Evolutionary conservation across 305 asterid genomes (phyloP).

Genomic region (Fraxinus latifolia): DNA sequence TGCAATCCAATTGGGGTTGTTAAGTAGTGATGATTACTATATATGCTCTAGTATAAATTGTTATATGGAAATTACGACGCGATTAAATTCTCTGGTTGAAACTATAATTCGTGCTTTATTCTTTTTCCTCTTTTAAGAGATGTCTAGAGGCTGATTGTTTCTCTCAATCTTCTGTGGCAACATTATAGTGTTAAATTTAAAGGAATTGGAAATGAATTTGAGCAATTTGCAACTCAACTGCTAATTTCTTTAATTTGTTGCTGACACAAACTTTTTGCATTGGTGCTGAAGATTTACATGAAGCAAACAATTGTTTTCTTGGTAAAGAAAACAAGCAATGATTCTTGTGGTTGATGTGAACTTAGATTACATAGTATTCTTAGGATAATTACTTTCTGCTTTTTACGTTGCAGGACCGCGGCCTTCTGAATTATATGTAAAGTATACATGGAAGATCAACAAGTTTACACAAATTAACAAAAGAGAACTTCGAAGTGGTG

Average conservation of each 20-base stretch:
- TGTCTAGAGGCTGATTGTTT: neutral
- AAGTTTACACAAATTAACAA: constrained; percentile 80
- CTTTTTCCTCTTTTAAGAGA: neutral
- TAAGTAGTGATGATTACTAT: neutral
- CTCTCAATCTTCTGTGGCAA: neutral
- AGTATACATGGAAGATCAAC: constrained; percentile 86
- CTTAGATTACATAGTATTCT: neutral
- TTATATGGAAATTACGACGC: neutral
- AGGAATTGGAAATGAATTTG: neutral
- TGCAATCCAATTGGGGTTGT: neutral
- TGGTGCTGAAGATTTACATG: neutral
- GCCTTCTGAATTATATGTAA: constrained; percentile 82
- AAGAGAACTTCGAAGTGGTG: constrained; percentile 86
- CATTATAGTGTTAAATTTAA: neutral
- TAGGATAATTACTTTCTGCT: neutral
- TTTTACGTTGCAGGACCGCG: constrained; percentile 55
- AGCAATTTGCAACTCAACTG: neutral
- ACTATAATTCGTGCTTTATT: neutral
- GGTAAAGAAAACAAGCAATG: neutral
- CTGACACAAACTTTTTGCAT: neutral
- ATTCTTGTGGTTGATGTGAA: neutral
- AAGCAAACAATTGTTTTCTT: neutral
- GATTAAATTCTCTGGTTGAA: neutral
- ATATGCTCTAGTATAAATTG: neutral
- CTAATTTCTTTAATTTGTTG: neutral